Evolutionary conservation across 306 rosid species (phyloP), one percentile per base, ranked within the genome.

Genomic region (Vachellia collinsii): DNA sequence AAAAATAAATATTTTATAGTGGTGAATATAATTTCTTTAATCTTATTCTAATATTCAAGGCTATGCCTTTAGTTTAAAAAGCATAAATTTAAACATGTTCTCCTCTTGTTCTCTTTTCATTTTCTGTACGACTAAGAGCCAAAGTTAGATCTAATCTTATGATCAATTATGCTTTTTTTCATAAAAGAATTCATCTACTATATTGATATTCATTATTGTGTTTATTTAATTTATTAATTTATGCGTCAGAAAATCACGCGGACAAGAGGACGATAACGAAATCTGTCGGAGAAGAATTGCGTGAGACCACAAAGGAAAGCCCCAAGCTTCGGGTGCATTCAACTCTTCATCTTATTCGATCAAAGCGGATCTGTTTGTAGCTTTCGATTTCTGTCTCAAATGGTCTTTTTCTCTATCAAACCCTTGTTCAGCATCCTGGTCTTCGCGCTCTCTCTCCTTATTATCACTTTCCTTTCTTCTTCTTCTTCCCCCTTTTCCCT

Each of bases 361-460:
- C 11, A 11, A 65, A 61, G 11, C 34, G 8, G 62, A 79, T 79
- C 82, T 11, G 50, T 37, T 53, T 13, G 34, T 11, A 36, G 4
- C 74, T 77, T 72, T 6, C 56, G 17, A 66, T 67, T 67, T 43
- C 67, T 61, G 36, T 39, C 39, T 54, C 85, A 86, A 82, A 94
- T 94, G 97, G 76, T 86, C 87, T 78, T 81, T 86, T 81, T 93
- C 41, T 82, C 92, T 70, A 89, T 89, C 80, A 94, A 88, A 89
- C 92, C 92, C 74, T 70, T 87, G 3, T 93, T 92, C 77, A 86
- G 65, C 79, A 19, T 88, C 63, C 84, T 85, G 13, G 79, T 87
- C 41, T 53, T 85, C 75, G 36, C 89, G 36, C 89, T 95, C 37
- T 81, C 89, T 47, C 72, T 93, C 43, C 13, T 85, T 76, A 44